These are phyloP conservation scores for Tuber brumale DNA, from an alignment of 495 filamentous ascomycete species.

Conservation along the genomic window DNA sequence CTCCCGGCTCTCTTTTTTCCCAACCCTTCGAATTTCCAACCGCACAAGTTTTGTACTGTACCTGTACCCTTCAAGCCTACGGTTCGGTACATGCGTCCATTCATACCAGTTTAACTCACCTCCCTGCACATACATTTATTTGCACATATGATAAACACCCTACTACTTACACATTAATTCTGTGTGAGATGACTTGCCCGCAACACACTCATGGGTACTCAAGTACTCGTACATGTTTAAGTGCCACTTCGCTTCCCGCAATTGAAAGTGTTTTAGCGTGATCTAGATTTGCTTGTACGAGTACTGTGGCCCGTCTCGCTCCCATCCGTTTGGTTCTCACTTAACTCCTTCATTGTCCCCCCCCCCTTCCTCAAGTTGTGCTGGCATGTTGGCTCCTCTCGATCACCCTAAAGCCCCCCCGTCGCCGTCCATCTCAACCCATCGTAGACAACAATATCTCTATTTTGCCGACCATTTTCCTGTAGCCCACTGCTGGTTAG, in stretches of 20 bases:
- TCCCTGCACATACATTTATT: background rate
- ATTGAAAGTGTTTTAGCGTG: constrained; percentile 37
- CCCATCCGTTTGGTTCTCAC: constrained; percentile 34
- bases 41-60: background rate
- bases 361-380: constrained; percentile 30
- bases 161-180: background rate
- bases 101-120: background rate
- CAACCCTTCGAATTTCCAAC: background rate
- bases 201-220: background rate
- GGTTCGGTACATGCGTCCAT: background rate
- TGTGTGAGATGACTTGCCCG: background rate
- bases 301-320: constrained; percentile 31
- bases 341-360: constrained; percentile 24
- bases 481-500: background rate
- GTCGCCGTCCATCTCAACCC: constrained; percentile 34
- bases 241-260: constrained; percentile 30
- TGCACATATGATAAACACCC: background rate
- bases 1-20: background rate
- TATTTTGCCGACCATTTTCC: background rate
- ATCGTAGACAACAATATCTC: constrained; percentile 16
- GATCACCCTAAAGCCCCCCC: constrained; percentile 24
- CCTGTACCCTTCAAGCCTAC: background rate
- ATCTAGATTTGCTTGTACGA: constrained; percentile 40
- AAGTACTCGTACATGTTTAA: background rate
- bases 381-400: constrained; percentile 39